A percentile compares a stretch with the other conserved stretches of the same genome.
Conservation (phyloP, 805 yeast species). For the Spencermartinsiella europaea region DNA sequence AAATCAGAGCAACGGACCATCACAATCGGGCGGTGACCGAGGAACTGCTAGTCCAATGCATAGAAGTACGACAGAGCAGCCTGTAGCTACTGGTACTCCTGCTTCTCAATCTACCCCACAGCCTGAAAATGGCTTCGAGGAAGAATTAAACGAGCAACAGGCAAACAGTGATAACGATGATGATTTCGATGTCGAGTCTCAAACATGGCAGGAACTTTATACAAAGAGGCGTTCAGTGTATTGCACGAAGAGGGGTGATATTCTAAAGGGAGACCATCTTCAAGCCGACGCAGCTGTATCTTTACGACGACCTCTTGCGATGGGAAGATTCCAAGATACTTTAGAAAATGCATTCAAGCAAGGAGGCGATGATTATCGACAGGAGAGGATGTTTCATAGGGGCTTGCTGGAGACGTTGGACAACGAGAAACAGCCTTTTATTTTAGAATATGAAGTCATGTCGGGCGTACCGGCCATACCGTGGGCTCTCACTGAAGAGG, state of each 20-base stretch:
- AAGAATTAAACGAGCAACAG: constrained; percentile 4
- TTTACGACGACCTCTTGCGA: constrained; percentile 56
- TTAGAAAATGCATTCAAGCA: constrained; percentile 21
- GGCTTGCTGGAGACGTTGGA: constrained; percentile 23
- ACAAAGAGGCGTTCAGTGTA: constrained; percentile 74
- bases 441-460: constrained; percentile 74
- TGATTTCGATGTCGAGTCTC: constrained; percentile 60
- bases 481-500: constrained; percentile 39
- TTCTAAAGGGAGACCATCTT: constrained; percentile 56
- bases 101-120: constrained; percentile 3
- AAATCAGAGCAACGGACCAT: neutral
- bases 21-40: no score
- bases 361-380: constrained; percentile 9
- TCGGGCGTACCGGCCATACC: constrained; percentile 71
- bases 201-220: constrained; percentile 79
- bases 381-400: constrained; percentile 14
- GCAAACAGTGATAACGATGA: constrained; percentile 16
- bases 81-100: constrained; percentile 2
- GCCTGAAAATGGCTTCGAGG: constrained; percentile 6
- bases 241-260: constrained; percentile 58
- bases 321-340: constrained; percentile 49
- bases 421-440: constrained; percentile 33
- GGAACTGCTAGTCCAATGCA: neutral
- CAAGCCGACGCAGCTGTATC: constrained; percentile 68
- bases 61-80: constrained; percentile 1